Evolutionary conservation across 345 rosid genomes (phyloP).

Genomic region (Brassica juncea): DNA sequence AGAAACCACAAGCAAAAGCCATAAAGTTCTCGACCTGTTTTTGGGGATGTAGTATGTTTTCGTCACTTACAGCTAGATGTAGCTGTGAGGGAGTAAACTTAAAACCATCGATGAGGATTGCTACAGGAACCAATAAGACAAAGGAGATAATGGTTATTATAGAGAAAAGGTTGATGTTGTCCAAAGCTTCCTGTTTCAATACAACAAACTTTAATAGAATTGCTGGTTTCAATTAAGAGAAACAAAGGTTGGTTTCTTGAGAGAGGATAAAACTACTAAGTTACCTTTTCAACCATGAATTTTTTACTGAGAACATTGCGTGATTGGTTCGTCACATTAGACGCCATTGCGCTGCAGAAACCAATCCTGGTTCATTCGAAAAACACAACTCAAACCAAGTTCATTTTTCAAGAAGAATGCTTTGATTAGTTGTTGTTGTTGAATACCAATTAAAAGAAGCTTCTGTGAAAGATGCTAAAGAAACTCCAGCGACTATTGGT

Average conservation of each 20-base stretch:
- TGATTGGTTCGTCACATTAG: slow-evolving; percentile 86
- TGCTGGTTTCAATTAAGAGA: neutral
- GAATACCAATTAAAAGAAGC: slow-evolving; percentile 79
- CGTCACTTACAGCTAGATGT: slow-evolving; percentile 60
- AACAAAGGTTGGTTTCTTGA: neutral
- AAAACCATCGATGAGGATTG: slow-evolving; percentile 63
- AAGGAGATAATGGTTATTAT: slow-evolving; percentile 72
- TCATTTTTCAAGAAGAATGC: neutral
- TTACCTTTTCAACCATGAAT: slow-evolving; percentile 63
- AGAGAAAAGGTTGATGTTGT: slow-evolving; percentile 87
- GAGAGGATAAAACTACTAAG: neutral
- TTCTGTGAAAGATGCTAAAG: slow-evolving; percentile 79
- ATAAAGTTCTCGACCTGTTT: neutral
- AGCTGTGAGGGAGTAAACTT: slow-evolving; percentile 70
- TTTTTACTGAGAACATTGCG: slow-evolving; percentile 86
- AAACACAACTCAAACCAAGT: slow-evolving; percentile 2
- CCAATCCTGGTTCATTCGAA: slow-evolving; percentile 61
- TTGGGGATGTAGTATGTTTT: neutral
- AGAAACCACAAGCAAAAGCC: neutral
- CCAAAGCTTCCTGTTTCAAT: slow-evolving; percentile 64
- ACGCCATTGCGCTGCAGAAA: slow-evolving; percentile 89
- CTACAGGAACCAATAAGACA: slow-evolving; percentile 63
- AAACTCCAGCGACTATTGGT: slow-evolving; percentile 86
- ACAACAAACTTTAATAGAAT: neutral
- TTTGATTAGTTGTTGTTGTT: neutral